Evolutionary conservation across 2,329 filamentous ascomycete genomes (phyloP), one percentile per base, ranked within the genome.

Genomic region (Fusarium sp.): DNA sequence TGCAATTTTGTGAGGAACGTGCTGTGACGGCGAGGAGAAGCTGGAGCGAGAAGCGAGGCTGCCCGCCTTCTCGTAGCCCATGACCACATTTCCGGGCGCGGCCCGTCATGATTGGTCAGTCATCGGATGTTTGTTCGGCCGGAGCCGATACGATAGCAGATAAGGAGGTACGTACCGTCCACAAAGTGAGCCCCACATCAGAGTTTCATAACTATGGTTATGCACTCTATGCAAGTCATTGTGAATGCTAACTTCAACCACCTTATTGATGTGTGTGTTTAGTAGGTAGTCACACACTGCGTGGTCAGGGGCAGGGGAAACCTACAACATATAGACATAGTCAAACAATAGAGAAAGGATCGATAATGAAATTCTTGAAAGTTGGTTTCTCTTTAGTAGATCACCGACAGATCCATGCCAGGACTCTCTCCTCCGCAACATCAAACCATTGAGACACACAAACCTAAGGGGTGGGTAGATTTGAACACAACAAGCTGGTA

Each of bases 11-110:
- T n/a, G 46, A 59, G 60, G 54, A 64, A 46, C 65, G 71, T 67
- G 65, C 71, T 70, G 73, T 65, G 57, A 67, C 69, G 65, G 65
- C 67, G 70, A 70, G 68, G 69, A 73, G 72, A 70, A 69, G 68
- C 68, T 73, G 70, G 65, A 76, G 67, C 62, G 62, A 71, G 73
- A 68, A 76, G 68, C 73, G 71, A 75, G 74, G 73, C 74, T 76
- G 74, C 74, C 74, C 74, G 72, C 74, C 74, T 73, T 74, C 67
- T 70, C 64, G 64, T 70, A 64, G 68, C 73, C 71, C 74, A 76
- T 76, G 74, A 76, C 72, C 68, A 75, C 74, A 75, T 75, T 72
- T 74, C 64, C 67, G 61, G 23, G 53, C 42, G 40, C 61, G 27
- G 68, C 50, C 68, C 69, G 68, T 69, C 67, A 70, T 71, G 65